Conservation (phyloP, 2,329 filamentous ascomycete species). For the Curvularia sp. region DNA sequence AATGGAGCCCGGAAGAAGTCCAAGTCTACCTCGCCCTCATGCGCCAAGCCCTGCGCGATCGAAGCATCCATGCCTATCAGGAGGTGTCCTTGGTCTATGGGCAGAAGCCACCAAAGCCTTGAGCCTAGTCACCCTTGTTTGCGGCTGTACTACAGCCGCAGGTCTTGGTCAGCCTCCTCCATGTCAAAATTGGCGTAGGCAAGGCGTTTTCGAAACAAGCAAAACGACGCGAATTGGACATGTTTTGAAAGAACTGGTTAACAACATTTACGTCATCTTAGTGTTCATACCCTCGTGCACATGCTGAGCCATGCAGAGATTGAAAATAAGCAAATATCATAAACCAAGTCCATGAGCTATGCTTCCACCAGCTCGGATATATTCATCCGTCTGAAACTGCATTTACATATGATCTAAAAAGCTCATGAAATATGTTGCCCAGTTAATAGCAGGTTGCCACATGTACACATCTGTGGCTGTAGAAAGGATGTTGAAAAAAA, state of each 20-base stretch:
- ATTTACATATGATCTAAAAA: neutral
- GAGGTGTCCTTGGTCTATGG: conserved; percentile 33
- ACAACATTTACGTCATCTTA: neutral
- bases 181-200: neutral
- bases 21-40: conserved; percentile 49
- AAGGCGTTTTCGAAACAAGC: neutral
- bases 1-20: conserved; percentile 55
- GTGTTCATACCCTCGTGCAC: neutral
- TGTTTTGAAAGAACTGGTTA: neutral
- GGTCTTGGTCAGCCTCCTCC: neutral
- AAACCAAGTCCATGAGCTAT: neutral
- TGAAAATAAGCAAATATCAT: neutral
- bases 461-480: neutral
- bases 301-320: neutral
- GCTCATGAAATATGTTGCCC: neutral
- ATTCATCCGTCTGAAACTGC: neutral
- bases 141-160: neutral
- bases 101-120: conserved; percentile 21
- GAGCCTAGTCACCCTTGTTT: neutral
- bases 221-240: neutral
- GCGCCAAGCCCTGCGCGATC: conserved; percentile 34
- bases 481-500: neutral
- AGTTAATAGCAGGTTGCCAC: neutral
- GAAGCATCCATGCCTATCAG: conserved; percentile 39
- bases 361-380: neutral